Conservation (phyloP, 1,139 yeast genomes). For the Petasospora rhodanensis region DNA sequence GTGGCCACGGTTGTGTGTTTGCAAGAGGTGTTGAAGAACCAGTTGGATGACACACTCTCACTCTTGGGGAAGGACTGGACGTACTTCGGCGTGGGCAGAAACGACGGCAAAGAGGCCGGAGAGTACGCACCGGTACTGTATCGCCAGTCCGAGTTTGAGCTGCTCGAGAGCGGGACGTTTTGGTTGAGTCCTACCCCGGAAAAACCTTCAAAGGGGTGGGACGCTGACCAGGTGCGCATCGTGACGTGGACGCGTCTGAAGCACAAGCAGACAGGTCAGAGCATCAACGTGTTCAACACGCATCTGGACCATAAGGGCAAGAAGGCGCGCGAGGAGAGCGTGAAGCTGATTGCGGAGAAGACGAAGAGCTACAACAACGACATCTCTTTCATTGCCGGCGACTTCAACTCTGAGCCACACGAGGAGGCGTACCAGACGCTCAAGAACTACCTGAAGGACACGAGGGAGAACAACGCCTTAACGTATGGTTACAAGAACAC, state of each 20-base stretch:
- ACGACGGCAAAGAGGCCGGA: slow-evolving; percentile 40
- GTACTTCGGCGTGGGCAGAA: slow-evolving; percentile 44
- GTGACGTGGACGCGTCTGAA: slow-evolving; percentile 38
- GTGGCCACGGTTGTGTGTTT: slow-evolving; percentile 40
- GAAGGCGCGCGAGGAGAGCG: slow-evolving; percentile 43
- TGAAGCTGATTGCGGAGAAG: slow-evolving; percentile 41
- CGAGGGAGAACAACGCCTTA: slow-evolving; percentile 23
- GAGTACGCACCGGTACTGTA: slow-evolving; percentile 44
- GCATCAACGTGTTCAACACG: slow-evolving; percentile 47
- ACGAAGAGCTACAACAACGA: slow-evolving; percentile 37
- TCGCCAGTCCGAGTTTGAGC: slow-evolving; percentile 34
- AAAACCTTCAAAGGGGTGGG: slow-evolving; percentile 51
- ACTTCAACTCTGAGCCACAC: slow-evolving; percentile 50
- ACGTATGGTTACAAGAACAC: slow-evolving; percentile 43
- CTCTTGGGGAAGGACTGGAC: slow-evolving; percentile 31
- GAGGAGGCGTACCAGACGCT: slow-evolving; percentile 46
- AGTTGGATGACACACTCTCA: slow-evolving; percentile 42
- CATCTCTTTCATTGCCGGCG: slow-evolving; percentile 40
- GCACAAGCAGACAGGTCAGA: slow-evolving; percentile 29
- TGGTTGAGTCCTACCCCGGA: slow-evolving; percentile 48
- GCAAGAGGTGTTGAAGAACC: slow-evolving; percentile 53
- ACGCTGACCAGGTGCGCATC: slow-evolving; percentile 46
- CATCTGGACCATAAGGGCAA: slow-evolving; percentile 55
- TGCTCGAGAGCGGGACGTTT: slow-evolving; percentile 34
- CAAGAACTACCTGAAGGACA: slow-evolving; percentile 33